Evolutionary conservation across 176 grass and related monocot genomes (phyloP), one percentile per base, ranked within the genome.

Genomic region (Tuctoria greenei): DNA sequence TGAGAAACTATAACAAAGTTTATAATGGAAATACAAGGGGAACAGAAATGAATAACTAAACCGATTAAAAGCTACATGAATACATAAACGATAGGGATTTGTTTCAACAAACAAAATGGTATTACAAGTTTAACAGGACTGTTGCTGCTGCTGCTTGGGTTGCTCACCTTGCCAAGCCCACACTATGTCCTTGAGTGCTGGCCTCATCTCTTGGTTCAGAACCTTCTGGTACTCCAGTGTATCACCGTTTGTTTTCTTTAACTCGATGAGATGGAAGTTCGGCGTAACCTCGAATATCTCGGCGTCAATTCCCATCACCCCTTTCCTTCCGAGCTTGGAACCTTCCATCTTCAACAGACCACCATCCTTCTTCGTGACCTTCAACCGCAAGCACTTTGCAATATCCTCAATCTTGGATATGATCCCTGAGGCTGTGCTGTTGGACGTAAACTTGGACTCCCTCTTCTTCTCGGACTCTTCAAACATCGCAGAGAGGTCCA

Each of bases 121-220:
- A 2, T 9, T 10, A 66, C 34, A 42, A 2, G 50, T 27, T 83
- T 54, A 88, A 44, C 61, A 73, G 2, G 24, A 1, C 24, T 41
- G 35, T 25, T 79, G 78, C 21, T 76, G 82, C 4, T 75, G 84
- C 26, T 78, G 69, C 35, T 44, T 77, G 17, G 81, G 79, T 39
- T 85, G 85, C 80, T 95, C 92, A 67, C 89, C 87, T 79, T 99
- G 96, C 96, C 96, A 99, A 47, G 89, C 96, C 96, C 96, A 99
- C 3, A 99, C 92, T 39, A 99, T 99, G 59, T 95, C 92, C 35
- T 90, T 95, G 1, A 99, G 64, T 31, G 92, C 92, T 0, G 92
- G 96, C 37, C 89, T 83, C 67, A 99, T 87, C 13, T 90, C 89
- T 84, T 95, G 80, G 51, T 95, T 99, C 44, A 88, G 69, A 37